These are phyloP conservation scores for Lactarius indigo DNA, from an alignment of 768 basidiomycete species.

Conservation along the genomic window DNA sequence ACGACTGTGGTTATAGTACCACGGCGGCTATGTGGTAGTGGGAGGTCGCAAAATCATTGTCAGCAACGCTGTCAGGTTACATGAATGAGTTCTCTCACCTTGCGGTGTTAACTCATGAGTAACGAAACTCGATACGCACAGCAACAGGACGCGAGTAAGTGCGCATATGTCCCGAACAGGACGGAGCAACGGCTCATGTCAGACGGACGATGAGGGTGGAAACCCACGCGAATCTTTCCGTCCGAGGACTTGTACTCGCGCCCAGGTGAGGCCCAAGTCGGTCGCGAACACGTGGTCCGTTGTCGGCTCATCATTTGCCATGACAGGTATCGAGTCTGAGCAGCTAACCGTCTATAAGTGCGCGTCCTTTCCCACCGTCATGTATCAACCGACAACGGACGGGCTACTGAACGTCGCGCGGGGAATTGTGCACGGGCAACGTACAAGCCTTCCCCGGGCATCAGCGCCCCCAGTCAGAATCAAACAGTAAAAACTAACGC, in stretches of 20 bases:
- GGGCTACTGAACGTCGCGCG: constrained; percentile 93
- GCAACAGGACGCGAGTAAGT: too few species aligned
- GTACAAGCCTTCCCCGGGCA: constrained; percentile 65
- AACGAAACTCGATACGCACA: too few species aligned
- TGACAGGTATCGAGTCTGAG: constrained; percentile 88
- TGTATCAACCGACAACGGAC: constrained; percentile 84
- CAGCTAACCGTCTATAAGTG: constrained; percentile 98
- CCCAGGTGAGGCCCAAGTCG: constrained; percentile 87
- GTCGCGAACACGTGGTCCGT: constrained; percentile 89
- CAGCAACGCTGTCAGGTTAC: too few species aligned
- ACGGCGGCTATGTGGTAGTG: too few species aligned
- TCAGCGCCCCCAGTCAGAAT: background rate
- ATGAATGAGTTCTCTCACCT: too few species aligned
- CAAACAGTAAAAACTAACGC: constrained; percentile 33
- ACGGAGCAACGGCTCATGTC: constrained; percentile 93
- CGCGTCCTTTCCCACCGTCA: constrained; percentile 96
- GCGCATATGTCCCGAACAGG: constrained; percentile 78
- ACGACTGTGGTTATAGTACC: too few species aligned
- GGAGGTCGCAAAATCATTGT: too few species aligned
- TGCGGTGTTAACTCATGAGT: too few species aligned
- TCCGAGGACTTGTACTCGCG: constrained; percentile 78
- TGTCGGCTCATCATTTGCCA: constrained; percentile 93
- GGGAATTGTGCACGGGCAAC: constrained; percentile 90
- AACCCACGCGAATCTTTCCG: constrained; percentile 66
- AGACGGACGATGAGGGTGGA: constrained; percentile 79